Evolutionary conservation across 306 rosid genomes (phyloP).

Genomic region (Castanea crenata): DNA sequence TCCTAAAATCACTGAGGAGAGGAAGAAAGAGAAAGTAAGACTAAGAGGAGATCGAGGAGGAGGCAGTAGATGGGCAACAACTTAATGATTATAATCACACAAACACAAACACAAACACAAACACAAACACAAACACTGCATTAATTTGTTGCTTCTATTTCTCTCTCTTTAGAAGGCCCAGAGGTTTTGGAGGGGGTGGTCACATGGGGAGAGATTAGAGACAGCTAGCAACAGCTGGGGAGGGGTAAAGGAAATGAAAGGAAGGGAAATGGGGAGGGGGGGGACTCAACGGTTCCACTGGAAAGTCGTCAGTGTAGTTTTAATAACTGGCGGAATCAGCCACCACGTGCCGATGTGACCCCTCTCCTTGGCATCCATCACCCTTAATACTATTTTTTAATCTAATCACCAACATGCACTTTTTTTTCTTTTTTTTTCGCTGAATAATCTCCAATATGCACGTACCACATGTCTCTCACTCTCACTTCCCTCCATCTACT

Average conservation of each 20-base stretch:
- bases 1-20: background rate
- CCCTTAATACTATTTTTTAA: constrained; percentile 20
- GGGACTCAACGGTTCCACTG: constrained; percentile 50
- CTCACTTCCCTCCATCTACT: background rate
- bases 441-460: background rate
- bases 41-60: background rate
- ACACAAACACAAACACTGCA: background rate
- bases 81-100: background rate
- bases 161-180: constrained; percentile 31
- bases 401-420: background rate
- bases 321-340: constrained; percentile 52
- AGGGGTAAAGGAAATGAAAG: constrained; percentile 15
- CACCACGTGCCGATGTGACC: constrained; percentile 98
- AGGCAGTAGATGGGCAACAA: background rate
- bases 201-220: constrained; percentile 76
- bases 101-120: too few relatives aligned
- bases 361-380: constrained; percentile 43
- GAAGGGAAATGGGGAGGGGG: background rate
- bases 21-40: too few relatives aligned
- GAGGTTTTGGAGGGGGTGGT: constrained; percentile 48
- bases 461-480: background rate
- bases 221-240: constrained; percentile 99
- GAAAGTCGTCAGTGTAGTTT: constrained; percentile 52
- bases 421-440: too few relatives aligned
- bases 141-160: constrained; percentile 13